Conservation (phyloP, 2,329 filamentous ascomycete genomes). For the Akanthomyces dipterigenus region DNA sequence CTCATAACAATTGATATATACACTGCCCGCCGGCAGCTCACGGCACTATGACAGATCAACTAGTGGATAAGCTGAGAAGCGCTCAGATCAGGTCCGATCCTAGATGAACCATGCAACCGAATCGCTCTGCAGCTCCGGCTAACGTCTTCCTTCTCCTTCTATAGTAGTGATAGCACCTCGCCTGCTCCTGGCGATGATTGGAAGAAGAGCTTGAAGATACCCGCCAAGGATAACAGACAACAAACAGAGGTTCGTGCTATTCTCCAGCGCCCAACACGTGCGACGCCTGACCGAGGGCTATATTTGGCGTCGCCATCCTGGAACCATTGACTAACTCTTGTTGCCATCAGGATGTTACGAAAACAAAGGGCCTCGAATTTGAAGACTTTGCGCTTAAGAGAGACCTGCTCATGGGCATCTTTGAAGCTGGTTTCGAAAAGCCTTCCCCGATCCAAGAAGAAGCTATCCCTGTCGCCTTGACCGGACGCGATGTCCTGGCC, state of each 20-base stretch:
- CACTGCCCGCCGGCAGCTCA: conserved; percentile 22
- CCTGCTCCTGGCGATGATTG: conserved; percentile 51
- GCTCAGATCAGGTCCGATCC: conserved; percentile 33
- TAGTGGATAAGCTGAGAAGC: conserved; percentile 38
- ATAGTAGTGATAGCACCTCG: conserved; percentile 39
- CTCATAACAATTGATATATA: conserved; percentile 11
- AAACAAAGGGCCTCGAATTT: conserved; percentile 95
- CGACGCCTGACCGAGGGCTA: neutral
- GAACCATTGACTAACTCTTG: neutral
- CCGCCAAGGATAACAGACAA: conserved; percentile 66
- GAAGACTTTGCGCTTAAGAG: conserved; percentile 95
- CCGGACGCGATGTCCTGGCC: conserved; percentile 89
- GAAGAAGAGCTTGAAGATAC: conserved; percentile 67
- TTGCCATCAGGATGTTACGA: conserved; percentile 78
- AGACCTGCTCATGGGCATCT: conserved; percentile 96
- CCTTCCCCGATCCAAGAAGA: conserved; percentile 99
- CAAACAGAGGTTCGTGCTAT: conserved; percentile 63
- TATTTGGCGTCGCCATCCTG: neutral
- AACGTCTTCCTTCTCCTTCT: conserved; percentile 20
- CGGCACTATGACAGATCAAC: conserved; percentile 37
- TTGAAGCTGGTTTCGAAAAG: conserved; percentile 97
- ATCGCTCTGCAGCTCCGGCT: conserved; percentile 21
- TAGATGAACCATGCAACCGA: neutral
- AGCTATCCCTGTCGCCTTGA: conserved; percentile 92
- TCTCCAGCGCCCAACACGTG: neutral